A percentile compares a stretch with the other conserved stretches of the same genome.
These are phyloP conservation scores for Eimeria acervulina DNA, from an alignment of 169 alveolate species.

Conservation along the genomic window DNA sequence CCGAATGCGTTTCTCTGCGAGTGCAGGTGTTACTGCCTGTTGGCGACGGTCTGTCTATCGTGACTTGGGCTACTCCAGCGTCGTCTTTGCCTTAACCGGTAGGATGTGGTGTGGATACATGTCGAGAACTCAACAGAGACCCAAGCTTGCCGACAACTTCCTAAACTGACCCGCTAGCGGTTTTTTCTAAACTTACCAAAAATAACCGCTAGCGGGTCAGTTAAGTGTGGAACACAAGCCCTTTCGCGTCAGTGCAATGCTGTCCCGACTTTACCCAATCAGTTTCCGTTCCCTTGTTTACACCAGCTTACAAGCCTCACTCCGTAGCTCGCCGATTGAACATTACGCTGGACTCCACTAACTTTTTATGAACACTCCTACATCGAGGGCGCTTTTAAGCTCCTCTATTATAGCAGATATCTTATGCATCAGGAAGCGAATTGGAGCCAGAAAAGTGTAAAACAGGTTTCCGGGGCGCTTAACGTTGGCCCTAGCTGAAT, in stretches of 20 bases:
- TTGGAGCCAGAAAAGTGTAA: not conserved
- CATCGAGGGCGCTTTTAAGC: not conserved
- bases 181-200: not conserved
- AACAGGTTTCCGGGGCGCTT: not conserved
- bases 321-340: not conserved
- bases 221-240: too few species aligned
- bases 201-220: too few species aligned
- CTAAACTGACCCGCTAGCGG: too few species aligned
- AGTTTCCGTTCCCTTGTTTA: not conserved
- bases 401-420: too few species aligned
- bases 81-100: not conserved
- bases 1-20: not conserved
- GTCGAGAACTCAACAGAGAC: not conserved
- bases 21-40: conserved; percentile 75
- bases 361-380: not conserved
- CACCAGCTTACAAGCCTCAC: not conserved
- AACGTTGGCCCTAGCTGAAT: not conserved
- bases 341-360: not conserved
- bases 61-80: conserved; percentile 73
- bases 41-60: conserved; percentile 80
- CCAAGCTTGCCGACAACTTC: not conserved
- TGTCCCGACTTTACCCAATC: not conserved
- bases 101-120: not conserved
- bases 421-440: not conserved
- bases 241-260: not conserved